Base-by-base conservation (phyloP, 805 yeast genomes). In the Candida rishiriensis region DNA sequence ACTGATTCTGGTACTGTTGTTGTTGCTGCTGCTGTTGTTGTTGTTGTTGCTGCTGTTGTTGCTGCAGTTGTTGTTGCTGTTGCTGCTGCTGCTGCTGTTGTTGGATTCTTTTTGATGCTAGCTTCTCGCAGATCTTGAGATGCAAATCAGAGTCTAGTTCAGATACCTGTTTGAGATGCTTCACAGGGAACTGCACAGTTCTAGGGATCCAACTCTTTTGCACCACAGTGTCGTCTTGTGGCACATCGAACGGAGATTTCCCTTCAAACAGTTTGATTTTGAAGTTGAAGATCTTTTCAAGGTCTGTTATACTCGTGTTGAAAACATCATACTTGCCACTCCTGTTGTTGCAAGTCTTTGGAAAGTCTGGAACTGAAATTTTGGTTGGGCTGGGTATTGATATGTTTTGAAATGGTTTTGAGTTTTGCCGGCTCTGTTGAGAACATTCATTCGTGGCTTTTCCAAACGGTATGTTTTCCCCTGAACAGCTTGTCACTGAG, bases 271-370 rank as follows among this genome's bases (percentile, higher is more conserved):
- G 42, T 10, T 39, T 43, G n/a, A 55, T 49, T 34, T 50, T 53
- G 42, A 55, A 55, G 38, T 55, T 50, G 46, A 55, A 55, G 13
- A 55, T 55, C 37, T 40, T 45, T 33, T 55, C 59, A 16, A 55
- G 44, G 42, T 55, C 59, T 36, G 50, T 48, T 36, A 55, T 47
- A 44, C 48, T 46, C 10, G 56, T 53, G 30, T 43, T 45, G 35
- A 55, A 55, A 4, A 48, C 38, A 13, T 48, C 57, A 38, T 44
- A 30, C 16, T 43, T 35, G 13, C 35, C 13, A 6, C 33, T 15
- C 21, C 18, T 35, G n/a, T 11, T 17, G 13, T 21, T 21, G 26
- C 26, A 21, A 21, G 26, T 21, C 7, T 7, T 21, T 21, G 26
- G 26, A n/a, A n/a, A 30, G 10, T 30, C 9, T 6, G 33, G 33